These are phyloP conservation scores for Drosera capensis DNA, from an alignment of 148 eudicot species.

Conservation along the genomic window DNA sequence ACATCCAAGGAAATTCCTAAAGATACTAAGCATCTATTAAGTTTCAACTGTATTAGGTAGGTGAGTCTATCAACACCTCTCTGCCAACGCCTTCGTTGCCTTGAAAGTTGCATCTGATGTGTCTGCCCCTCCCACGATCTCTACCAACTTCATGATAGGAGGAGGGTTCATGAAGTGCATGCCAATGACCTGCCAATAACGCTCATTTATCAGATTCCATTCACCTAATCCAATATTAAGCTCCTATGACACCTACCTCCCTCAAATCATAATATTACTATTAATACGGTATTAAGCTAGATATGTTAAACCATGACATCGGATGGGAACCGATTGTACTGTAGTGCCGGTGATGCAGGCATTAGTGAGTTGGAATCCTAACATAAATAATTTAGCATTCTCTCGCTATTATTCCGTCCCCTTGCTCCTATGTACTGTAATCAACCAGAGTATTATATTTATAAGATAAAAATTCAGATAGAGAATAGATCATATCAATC, in stretches of 20 bases:
- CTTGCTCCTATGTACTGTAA: no score
- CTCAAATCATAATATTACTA: background rate
- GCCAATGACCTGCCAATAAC: conserved; percentile 60
- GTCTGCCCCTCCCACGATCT: conserved; percentile 73
- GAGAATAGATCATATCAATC: no score
- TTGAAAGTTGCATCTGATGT: conserved; percentile 60
- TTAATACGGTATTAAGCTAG: background rate
- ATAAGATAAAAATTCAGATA: no score
- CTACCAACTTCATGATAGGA: conserved; percentile 79
- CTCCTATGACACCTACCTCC: background rate
- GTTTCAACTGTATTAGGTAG: background rate
- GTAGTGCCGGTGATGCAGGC: no score
- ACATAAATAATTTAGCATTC: no score
- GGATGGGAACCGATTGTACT: no score
- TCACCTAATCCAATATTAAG: background rate
- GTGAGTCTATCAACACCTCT: conserved; percentile 36
- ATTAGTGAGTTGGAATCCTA: no score
- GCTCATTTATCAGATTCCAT: background rate
- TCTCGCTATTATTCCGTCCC: no score
- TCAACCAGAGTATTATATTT: no score
- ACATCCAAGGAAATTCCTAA: background rate
- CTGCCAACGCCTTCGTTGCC: conserved; percentile 57
- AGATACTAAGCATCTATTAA: background rate
- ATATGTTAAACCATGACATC: background rate
- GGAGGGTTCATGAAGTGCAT: conserved; percentile 99